phyloP scores from a whole-genome alignment of 768 basidiomycete species.

The Hypholoma sublateritium region DNA sequence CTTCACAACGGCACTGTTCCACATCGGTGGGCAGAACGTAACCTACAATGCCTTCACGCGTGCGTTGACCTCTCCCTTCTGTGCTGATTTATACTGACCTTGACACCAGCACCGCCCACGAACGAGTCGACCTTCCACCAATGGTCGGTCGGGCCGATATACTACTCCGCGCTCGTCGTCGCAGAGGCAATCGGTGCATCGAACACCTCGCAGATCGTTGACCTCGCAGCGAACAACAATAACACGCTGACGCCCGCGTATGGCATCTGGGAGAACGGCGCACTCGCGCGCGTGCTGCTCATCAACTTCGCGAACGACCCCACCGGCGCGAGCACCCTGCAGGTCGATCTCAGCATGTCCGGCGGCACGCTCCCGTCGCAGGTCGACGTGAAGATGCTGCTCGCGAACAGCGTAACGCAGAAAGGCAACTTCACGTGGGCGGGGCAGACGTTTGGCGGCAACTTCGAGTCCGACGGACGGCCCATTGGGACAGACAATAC shows the following conservation, averaged over 20 bases:
- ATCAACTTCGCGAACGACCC: conserved; percentile 72
- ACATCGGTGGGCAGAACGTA: conserved; percentile 66
- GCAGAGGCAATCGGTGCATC: conserved; percentile 67
- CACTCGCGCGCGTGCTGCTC: conserved; percentile 58
- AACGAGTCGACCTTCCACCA: conserved; percentile 55
- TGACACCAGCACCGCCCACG: conserved; percentile 38
- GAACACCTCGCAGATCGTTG: conserved; percentile 49
- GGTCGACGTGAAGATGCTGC: conserved; percentile 61
- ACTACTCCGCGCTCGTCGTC: conserved; percentile 69
- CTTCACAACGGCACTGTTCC: conserved; percentile 51
- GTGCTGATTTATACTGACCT: no score
- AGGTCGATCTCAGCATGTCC: conserved; percentile 50
- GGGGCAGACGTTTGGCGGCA: conserved; percentile 58
- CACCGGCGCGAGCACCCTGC: conserved; percentile 55
- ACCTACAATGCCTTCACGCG: conserved; percentile 51
- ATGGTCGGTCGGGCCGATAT: conserved; percentile 74
- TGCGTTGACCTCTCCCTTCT: no score
- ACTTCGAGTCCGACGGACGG: conserved; percentile 66
- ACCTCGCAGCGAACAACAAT: conserved; percentile 7
- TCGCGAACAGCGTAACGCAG: conserved; percentile 46
- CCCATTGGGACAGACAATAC: conserved; percentile 50
- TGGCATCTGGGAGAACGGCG: conserved; percentile 71
- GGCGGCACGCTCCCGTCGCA: conserved; percentile 37
- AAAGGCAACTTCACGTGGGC: conserved; percentile 66
- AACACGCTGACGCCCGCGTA: conserved; percentile 55